A percentile compares a stretch with the other conserved stretches of the same genome.
These are phyloP conservation scores for Boletus vinaceobasis DNA, from an alignment of 768 basidiomycete genomes.

Conservation along the genomic window DNA sequence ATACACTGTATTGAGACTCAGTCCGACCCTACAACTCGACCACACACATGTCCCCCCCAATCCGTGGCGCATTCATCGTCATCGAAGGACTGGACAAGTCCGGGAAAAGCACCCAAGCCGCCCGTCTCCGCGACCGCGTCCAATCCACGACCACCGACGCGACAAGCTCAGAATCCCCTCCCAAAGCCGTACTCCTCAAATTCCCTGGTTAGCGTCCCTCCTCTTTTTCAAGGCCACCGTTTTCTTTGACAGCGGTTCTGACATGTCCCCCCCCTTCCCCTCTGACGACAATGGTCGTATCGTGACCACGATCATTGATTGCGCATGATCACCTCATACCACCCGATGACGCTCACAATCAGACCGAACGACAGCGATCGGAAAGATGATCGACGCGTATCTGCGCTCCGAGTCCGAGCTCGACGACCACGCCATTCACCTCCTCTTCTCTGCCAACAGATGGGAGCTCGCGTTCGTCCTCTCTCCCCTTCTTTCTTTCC, in stretches of 20 bases:
- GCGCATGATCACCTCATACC: too few species aligned
- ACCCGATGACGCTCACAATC: not conserved
- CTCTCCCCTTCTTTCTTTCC: not conserved
- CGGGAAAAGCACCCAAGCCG: constrained; percentile 89
- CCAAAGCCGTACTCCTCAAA: constrained; percentile 59
- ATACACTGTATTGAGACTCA: too few species aligned
- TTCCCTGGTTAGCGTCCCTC: constrained; percentile 72
- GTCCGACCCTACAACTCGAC: not conserved
- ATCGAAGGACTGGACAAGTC: constrained; percentile 95
- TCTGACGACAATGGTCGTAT: not conserved
- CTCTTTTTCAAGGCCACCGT: not conserved
- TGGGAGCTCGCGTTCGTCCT: constrained; percentile 85
- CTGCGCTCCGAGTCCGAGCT: constrained; percentile 80
- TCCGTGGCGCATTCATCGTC: constrained; percentile 81
- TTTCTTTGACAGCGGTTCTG: not conserved
- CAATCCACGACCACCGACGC: constrained; percentile 21
- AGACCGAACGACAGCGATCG: constrained; percentile 92
- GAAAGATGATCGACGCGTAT: constrained; percentile 91
- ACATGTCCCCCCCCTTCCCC: not conserved
- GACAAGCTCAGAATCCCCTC: not conserved
- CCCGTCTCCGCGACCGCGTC: constrained; percentile 55
- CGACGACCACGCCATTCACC: constrained; percentile 88
- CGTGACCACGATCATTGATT: not conserved
- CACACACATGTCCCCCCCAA: constrained; percentile 2
- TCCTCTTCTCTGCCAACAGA: constrained; percentile 94